Evolutionary conservation across 2,329 filamentous ascomycete species (phyloP).

Genomic region (Spiromastix sp.): DNA sequence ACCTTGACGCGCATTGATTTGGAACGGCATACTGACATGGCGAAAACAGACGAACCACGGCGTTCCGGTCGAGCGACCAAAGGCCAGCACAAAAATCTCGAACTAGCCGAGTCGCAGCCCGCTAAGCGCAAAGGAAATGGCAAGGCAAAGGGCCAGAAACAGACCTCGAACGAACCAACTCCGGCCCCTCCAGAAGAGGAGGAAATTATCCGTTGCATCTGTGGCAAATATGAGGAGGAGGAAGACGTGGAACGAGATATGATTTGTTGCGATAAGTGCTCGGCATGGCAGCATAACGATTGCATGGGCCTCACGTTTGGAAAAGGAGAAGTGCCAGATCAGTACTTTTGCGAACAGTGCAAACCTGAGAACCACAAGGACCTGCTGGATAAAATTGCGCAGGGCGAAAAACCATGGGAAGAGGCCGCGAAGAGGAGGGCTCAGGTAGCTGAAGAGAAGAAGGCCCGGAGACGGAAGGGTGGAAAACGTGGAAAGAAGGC

Average conservation of each 20-base stretch:
- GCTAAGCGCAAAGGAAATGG: slow-evolving; percentile 39
- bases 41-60: slow-evolving; percentile 64
- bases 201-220: slow-evolving; percentile 85
- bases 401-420: slow-evolving; percentile 82
- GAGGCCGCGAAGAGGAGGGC: slow-evolving; percentile 53
- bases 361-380: slow-evolving; percentile 72
- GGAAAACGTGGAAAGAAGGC: slow-evolving; percentile 50
- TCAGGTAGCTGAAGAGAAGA: slow-evolving; percentile 48
- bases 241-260: slow-evolving; percentile 81
- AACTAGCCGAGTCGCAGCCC: slow-evolving; percentile 53
- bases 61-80: slow-evolving; percentile 95
- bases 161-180: slow-evolving; percentile 36
- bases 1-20: too few relatives aligned
- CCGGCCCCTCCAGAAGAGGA: slow-evolving; percentile 39
- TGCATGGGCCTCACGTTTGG: slow-evolving; percentile 81
- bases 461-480: slow-evolving; percentile 47
- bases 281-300: slow-evolving; percentile 94
- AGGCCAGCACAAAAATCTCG: slow-evolving; percentile 86
- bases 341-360: slow-evolving; percentile 91
- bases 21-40: too few relatives aligned
- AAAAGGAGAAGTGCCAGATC: slow-evolving; percentile 62
- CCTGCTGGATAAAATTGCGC: slow-evolving; percentile 65
- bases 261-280: slow-evolving; percentile 91
- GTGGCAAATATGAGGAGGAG: slow-evolving; percentile 74
- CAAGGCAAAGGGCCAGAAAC: slow-evolving; percentile 36